Evolutionary conservation across 2,329 filamentous ascomycete genomes (phyloP).

Genomic region (Orbilia ellipsospora): DNA sequence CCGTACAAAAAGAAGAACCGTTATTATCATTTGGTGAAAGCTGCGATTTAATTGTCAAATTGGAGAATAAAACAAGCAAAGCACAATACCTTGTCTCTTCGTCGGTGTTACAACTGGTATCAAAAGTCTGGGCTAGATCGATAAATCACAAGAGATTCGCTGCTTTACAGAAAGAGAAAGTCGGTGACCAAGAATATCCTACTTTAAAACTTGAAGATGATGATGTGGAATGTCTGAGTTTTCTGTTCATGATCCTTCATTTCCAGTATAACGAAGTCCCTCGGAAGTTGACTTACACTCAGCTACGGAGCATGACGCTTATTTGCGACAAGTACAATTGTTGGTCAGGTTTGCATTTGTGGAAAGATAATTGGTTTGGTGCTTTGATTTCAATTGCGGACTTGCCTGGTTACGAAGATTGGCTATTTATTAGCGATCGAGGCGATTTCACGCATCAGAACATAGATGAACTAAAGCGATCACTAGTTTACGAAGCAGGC

Average conservation of each 20-base stretch:
- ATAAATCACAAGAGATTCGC: not conserved
- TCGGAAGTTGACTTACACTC: not conserved
- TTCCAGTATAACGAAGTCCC: slow-evolving; percentile 2
- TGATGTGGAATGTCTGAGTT: slow-evolving; percentile 5
- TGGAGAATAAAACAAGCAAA: not conserved
- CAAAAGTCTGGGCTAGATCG: not conserved
- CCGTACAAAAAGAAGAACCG: not conserved
- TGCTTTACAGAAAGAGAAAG: not conserved
- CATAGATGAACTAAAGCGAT: not conserved
- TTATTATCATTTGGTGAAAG: slow-evolving; percentile 1
- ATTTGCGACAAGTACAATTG: slow-evolving; percentile 29
- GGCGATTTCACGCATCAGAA: not conserved
- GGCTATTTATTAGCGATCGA: slow-evolving; percentile 11
- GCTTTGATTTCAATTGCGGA: not conserved
- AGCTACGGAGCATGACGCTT: slow-evolving; percentile 20
- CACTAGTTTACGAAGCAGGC: slow-evolving; percentile 6
- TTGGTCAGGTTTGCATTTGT: slow-evolving; percentile 2
- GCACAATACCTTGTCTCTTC: slow-evolving; percentile 4
- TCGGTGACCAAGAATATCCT: not conserved
- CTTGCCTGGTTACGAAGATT: slow-evolving; percentile 18
- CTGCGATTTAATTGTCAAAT: not conserved
- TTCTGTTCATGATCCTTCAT: slow-evolving; percentile 20
- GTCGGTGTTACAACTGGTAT: slow-evolving; percentile 1
- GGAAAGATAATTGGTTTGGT: slow-evolving; percentile 14
- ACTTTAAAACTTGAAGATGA: not conserved